Conservation (phyloP, 73 alveolate species). For the Stentor roeselii region DNA sequence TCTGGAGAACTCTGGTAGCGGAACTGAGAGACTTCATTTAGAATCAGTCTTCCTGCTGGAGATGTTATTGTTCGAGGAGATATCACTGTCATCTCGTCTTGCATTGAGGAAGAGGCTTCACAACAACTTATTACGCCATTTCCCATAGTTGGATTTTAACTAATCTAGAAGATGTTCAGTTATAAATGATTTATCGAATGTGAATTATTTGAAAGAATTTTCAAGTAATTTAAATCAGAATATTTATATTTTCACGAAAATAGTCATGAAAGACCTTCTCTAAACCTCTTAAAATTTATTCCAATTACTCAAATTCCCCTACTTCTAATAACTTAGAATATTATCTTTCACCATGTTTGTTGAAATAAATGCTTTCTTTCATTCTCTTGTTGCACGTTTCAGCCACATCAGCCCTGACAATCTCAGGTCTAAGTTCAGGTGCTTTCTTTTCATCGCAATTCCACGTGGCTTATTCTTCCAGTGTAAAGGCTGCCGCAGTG, state of each 20-base stretch:
- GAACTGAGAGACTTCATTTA: neutral
- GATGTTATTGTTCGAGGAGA: neutral
- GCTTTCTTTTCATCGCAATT: constrained; percentile 51
- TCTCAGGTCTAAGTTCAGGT: constrained; percentile 60
- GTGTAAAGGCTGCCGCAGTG: constrained; percentile 45
- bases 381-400: no score
- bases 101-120: neutral
- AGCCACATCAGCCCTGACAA: constrained; percentile 35
- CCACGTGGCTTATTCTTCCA: constrained; percentile 46
- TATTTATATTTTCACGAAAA: no score
- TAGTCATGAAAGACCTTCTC: no score
- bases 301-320: no score
- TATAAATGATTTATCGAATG: no score
- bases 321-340: no score
- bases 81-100: neutral
- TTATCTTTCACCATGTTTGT: no score
- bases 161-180: no score
- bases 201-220: no score
- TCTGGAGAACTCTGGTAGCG: neutral
- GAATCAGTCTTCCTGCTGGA: neutral
- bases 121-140: constrained; percentile 9
- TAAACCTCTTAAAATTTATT: no score
- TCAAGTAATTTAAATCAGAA: no score
- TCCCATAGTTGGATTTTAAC: constrained; percentile 3
- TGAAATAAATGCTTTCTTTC: no score